phyloP scores from a whole-genome alignment of 2,329 filamentous ascomycete species.

The Neurospora crassa region DNA sequence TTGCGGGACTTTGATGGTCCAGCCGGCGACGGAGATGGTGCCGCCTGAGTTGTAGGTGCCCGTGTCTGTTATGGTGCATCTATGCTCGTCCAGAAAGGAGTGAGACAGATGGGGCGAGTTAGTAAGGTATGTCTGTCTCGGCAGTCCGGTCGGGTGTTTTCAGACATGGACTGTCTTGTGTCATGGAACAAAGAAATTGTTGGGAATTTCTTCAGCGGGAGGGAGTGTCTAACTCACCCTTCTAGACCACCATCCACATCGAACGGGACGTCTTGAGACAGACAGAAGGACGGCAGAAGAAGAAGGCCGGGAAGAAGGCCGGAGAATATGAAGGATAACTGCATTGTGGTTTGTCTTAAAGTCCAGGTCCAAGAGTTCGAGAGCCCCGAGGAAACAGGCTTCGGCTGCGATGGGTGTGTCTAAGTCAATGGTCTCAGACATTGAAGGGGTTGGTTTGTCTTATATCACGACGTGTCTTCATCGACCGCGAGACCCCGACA shows the following conservation, averaged over 20 bases:
- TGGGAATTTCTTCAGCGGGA: background rate
- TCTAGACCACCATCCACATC: background rate
- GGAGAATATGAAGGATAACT: background rate
- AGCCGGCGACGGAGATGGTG: slow-evolving; percentile 33
- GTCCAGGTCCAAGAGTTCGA: too few species aligned
- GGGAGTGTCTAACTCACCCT: background rate
- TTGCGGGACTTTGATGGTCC: slow-evolving; percentile 35
- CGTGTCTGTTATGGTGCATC: slow-evolving; percentile 23
- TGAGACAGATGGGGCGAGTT: background rate
- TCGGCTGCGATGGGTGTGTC: background rate
- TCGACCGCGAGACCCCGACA: background rate
- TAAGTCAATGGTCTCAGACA: background rate
- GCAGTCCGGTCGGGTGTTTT: background rate
- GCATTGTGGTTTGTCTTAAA: background rate
- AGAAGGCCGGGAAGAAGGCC: background rate
- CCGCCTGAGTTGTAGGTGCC: slow-evolving; percentile 34
- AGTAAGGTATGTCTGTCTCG: background rate
- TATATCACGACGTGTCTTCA: background rate
- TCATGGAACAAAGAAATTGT: background rate
- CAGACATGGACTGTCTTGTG: background rate
- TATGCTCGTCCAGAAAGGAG: slow-evolving; percentile 13
- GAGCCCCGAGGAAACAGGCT: background rate
- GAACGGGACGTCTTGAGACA: background rate
- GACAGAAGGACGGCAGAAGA: background rate
- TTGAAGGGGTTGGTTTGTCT: background rate